Evolutionary conservation across 139 green algal species (phyloP), one percentile per base, ranked within the genome.

Genomic region (Coelastrella sp.): DNA sequence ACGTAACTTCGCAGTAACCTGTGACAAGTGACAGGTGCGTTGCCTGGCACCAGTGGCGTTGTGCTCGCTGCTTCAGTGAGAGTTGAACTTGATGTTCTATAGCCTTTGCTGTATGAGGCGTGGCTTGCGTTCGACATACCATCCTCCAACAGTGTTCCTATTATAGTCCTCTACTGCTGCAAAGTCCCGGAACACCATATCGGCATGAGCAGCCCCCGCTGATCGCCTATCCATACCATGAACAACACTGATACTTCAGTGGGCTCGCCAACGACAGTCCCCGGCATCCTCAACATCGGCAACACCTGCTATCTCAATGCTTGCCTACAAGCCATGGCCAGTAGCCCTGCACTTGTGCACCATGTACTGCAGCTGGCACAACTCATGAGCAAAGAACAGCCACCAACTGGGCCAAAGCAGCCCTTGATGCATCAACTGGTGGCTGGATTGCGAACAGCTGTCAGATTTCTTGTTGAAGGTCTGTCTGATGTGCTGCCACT

Each of bases 241-340:
- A 13, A 13, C 45, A 57, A 9, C 45, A 57, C 45, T 13, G 45
- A 13, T 13, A 57, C 11, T 2, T 9, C 15, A 23, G 0, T 13
- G 11, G 45, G 45, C 11, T 57, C 45, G 1, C 6, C 6, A 17
- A 27, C 62, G 32, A 30, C 62, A 41, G 50, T 82, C 7, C 23
- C 53, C 13, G 75, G 75, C 53, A 37, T 82, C 15, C 62, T 17
- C 19, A 82, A 82, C 53, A 37, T 64, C 19, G 75, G 75, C 40
- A 71, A 74, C 60, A 84, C 78, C 27, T 84, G 78, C 62, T 84
- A 75, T 27, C 41, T 84, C 17, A 63, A 62, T 38, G 78, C 78
- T 37, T 48, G 7, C 6, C 40, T 84, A 27, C 78, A 84, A 50
- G 78, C 78, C 35, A 74, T 84, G 78, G 78, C 78, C 9, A 76